Conservation (phyloP, 352 stramenopile species). For the Aphanomyces stellatus region DNA sequence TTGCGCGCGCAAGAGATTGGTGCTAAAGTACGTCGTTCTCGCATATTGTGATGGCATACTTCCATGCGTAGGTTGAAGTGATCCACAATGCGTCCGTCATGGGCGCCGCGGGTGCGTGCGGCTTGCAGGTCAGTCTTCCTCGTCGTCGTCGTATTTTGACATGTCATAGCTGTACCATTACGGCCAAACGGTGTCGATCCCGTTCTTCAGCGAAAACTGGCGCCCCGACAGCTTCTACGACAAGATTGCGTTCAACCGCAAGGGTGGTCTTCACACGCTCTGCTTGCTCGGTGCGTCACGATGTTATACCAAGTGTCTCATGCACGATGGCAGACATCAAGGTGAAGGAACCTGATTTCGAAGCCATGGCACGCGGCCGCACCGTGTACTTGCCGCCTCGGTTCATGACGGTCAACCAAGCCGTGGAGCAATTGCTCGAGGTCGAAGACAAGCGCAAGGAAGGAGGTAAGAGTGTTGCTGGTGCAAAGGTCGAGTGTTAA, state of each 20-base stretch:
- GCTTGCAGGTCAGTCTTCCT: conserved; percentile 64
- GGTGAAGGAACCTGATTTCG: conserved; percentile 98
- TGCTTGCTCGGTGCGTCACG: conserved; percentile 74
- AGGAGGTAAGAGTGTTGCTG: too few species aligned
- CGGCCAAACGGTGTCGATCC: conserved; percentile 97
- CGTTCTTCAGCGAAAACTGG: conserved; percentile 95
- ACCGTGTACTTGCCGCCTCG: conserved; percentile 92
- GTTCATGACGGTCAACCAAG: conserved; percentile 97
- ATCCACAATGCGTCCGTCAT: conserved; percentile 99
- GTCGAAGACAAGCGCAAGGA: conserved; percentile 84
- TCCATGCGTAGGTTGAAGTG: conserved; percentile 73
- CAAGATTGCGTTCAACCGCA: conserved; percentile 95
- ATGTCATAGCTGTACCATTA: conserved; percentile 91
- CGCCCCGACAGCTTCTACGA: conserved; percentile 97
- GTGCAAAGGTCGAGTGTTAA: too few species aligned
- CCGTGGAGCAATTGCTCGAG: conserved; percentile 94
- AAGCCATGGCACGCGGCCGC: conserved; percentile 91
- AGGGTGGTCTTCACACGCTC: conserved; percentile 96
- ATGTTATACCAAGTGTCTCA: not conserved
- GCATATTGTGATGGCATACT: not conserved
- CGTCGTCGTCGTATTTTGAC: not conserved
- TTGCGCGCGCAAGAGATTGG: conserved; percentile 89
- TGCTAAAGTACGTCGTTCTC: conserved; percentile 37
- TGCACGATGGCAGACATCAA: conserved; percentile 88
- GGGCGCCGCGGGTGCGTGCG: conserved; percentile 92